phyloP scores from a whole-genome alignment of 345 rosid species.

The Gossypium herbaceum region DNA sequence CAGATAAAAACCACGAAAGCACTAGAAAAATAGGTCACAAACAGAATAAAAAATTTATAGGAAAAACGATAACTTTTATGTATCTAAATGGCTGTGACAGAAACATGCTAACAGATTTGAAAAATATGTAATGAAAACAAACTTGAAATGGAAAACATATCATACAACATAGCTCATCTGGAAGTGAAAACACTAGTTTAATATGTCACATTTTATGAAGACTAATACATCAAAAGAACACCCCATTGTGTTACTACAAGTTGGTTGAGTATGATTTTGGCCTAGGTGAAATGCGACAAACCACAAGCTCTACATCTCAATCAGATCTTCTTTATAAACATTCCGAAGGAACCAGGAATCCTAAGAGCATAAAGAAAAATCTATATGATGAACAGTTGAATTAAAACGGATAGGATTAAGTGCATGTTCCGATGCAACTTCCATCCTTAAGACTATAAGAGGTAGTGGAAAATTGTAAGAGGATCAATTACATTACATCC shows the following conservation, averaged over 20 bases:
- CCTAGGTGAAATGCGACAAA: not conserved
- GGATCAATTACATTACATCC: not conserved
- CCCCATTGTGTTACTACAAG: not conserved
- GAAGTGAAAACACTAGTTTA: not conserved
- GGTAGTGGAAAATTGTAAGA: not conserved
- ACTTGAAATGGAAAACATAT: not conserved
- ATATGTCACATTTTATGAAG: not conserved
- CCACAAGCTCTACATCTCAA: not conserved
- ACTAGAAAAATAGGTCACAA: not conserved
- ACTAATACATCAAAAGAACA: not conserved
- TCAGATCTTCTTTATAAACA: not conserved
- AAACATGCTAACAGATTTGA: not conserved
- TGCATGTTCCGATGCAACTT: not conserved
- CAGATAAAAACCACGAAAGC: not conserved
- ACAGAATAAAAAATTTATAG: not conserved
- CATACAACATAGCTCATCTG: not conserved
- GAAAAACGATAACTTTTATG: not conserved
- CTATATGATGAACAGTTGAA: not conserved
- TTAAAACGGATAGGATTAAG: not conserved
- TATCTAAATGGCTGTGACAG: not conserved
- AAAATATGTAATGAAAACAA: conserved; percentile 4
- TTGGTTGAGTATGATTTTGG: not conserved
- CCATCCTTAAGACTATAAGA: not conserved
- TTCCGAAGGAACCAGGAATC: not conserved
- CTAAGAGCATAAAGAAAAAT: not conserved